Base-by-base conservation (phyloP, 345 rosid species). In the Salix koriyanagi region DNA sequence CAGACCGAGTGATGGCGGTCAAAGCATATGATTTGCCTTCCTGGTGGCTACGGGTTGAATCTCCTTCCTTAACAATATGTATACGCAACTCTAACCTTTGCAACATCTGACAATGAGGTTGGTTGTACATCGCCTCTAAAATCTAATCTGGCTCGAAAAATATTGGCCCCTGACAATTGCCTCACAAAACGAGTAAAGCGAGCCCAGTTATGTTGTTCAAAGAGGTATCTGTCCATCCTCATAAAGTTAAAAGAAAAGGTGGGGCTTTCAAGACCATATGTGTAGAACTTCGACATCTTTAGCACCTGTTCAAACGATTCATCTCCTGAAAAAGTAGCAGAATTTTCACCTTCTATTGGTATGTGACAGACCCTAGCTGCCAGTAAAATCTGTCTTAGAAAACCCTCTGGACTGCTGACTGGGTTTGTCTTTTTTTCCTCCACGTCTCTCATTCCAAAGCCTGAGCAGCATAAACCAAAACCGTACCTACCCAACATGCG, bases 381-480 rank as follows among this genome's bases (percentile, higher is more conserved):
- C 79, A 71, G 75, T 32, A 85, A 60, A 50, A 88, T 81, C 81
- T 82, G 87, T 67, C 65, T 82, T 46, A 88, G 82, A 54, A 81
- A 79, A 48, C 84, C 86, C 79, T 86, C 89, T 3, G 90, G 90
- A 72, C 87, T 85, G 54, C 86, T 80, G 11, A 58, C 62, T 26
- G 85, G 83, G 66, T 84, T 86, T 77, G 76, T 36, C 74, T 71
- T 79, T 73, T 81, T 81, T 80, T 79, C 83, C 52, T 82, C 79
- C 74, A 41, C 73, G 65, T 88, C 91, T 70, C 65, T 81, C 89
- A 83, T 82, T 54, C 86, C 91, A 54, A 88, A 83, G 64, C 86
- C 78, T 0, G 88, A 44, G 74, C 85, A 85, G 82, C 85, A 82
- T 58, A 88, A 28, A 48, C 81, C 67, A 72, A 83, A 85, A 26